Evolutionary conservation across 2,329 filamentous ascomycete species (phyloP).

Genomic region (Fonsecaea monophora): DNA sequence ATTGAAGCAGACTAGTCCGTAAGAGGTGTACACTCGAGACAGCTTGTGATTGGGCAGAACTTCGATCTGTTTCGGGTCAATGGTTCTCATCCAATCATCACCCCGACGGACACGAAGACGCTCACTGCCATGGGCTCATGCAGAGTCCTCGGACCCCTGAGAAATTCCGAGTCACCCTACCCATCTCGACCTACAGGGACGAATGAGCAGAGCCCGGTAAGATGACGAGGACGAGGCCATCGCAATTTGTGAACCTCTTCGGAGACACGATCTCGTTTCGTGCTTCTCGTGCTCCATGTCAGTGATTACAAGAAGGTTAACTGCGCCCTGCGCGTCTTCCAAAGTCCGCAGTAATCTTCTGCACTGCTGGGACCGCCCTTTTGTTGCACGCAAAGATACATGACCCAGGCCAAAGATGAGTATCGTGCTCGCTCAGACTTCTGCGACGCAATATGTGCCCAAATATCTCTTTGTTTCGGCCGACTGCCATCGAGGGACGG

Average conservation of each 20-base stretch:
- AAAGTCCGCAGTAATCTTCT: slow-evolving; percentile 3
- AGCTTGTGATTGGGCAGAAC: slow-evolving; percentile 4
- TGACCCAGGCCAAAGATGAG: slow-evolving; percentile 17
- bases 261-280: slow-evolving; percentile 7
- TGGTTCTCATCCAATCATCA: slow-evolving; percentile 15
- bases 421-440: slow-evolving; percentile 18
- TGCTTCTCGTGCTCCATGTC: slow-evolving; percentile 1
- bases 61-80: slow-evolving; percentile 21
- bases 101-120: background rate
- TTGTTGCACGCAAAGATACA: background rate
- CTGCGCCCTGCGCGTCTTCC: slow-evolving; percentile 5
- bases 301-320: slow-evolving; percentile 17
- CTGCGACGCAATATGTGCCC: slow-evolving; percentile 19
- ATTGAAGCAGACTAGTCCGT: background rate
- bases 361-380: background rate
- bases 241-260: slow-evolving; percentile 1
- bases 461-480: slow-evolving; percentile 28
- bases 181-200: slow-evolving; percentile 17
- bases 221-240: slow-evolving; percentile 16
- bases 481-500: slow-evolving; percentile 19
- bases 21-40: background rate
- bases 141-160: slow-evolving; percentile 14
- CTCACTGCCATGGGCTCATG: background rate
- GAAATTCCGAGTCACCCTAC: slow-evolving; percentile 13
- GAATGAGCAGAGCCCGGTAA: slow-evolving; percentile 11